Base-by-base conservation (phyloP, 371 early-diverging fungal genomes). In the Zychaea mexicana region DNA sequence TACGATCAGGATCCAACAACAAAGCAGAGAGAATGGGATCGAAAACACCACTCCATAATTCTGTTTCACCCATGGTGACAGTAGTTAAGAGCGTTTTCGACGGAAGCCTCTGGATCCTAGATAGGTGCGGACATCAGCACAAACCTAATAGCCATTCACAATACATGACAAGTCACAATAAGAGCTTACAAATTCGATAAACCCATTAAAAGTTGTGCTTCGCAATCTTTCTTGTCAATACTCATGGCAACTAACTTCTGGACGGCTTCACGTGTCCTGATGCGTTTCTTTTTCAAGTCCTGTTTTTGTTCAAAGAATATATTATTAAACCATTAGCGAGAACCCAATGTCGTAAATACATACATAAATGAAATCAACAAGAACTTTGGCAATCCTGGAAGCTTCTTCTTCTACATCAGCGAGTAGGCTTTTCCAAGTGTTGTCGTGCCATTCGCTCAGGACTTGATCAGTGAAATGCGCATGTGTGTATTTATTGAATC, bases 101-200 rank as follows among this genome's bases (percentile, higher is more conserved):
- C 53, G 66, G 63, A 31, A 70, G 52, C 28, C 57, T 66, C 45
- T 65, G 66, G 32, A 70, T 62, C 47, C 69, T 69, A n/a, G 8
- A 33, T 38, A 38, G 59, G 63, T 36, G 36, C 15, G 8, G 52
- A 42, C 27, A 53, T 64, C 3, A 53, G 12, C 28, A 2, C 26
- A 27, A 24, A 13, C 19, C 13, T 27, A 53, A 24, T 28, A 38
- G 27, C 39, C 22, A 62, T 52, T 60, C n/a, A 59, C 45, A 15
- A 64, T 57, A 32, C 27, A 60, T 63, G 59, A 55, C 52, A 62
- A 59, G 22, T 9, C 42, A 22, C 47, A 60, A 60, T n/a, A 49
- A 53, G 46, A 63, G 57, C 53, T 68, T 68, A 63, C 67, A 62
- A 36, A 32, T 63, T 68, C 57, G 68, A 39, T 9, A 68, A 31